phyloP scores from a whole-genome alignment of 345 rosid genomes.

The Brassica carinata region DNA sequence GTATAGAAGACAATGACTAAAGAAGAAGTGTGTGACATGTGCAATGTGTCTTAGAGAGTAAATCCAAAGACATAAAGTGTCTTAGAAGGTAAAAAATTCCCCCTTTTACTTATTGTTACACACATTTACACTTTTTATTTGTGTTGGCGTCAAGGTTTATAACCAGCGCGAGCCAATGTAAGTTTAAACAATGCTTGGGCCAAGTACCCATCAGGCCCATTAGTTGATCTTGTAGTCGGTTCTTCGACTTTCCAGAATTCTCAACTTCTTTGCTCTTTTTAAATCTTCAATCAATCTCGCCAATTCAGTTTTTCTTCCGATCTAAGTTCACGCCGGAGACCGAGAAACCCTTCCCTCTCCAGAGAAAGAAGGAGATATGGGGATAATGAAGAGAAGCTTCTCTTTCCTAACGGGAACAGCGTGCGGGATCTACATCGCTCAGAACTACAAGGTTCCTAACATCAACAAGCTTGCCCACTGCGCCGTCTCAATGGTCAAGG shows the following conservation, averaged over 20 bases:
- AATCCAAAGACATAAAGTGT: no score
- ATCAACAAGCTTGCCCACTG: slow-evolving; percentile 57
- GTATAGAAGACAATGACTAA: no score
- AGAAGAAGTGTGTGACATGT: no score
- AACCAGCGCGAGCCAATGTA: slow-evolving; percentile 13
- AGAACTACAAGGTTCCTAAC: slow-evolving; percentile 86
- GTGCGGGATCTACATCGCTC: slow-evolving; percentile 78
- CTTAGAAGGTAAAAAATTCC: no score
- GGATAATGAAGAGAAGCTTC: slow-evolving; percentile 67
- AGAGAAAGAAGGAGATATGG: slow-evolving; percentile 48
- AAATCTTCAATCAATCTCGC: slow-evolving; percentile 2
- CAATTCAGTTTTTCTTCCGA: not conserved
- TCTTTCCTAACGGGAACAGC: slow-evolving; percentile 63
- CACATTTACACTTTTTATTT: no score
- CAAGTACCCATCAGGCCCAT: not conserved
- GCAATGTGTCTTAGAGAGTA: no score
- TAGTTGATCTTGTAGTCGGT: not conserved
- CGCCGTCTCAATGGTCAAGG: slow-evolving; percentile 57
- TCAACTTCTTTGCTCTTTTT: not conserved
- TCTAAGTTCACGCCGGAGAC: not conserved
- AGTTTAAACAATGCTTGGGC: not conserved
- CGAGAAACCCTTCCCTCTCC: not conserved
- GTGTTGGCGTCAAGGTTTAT: not conserved
- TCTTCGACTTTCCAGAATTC: slow-evolving; percentile 1
- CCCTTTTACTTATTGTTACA: no score